Conservation (phyloP, 169 alveolate genomes). For the Babesia caballi region DNA sequence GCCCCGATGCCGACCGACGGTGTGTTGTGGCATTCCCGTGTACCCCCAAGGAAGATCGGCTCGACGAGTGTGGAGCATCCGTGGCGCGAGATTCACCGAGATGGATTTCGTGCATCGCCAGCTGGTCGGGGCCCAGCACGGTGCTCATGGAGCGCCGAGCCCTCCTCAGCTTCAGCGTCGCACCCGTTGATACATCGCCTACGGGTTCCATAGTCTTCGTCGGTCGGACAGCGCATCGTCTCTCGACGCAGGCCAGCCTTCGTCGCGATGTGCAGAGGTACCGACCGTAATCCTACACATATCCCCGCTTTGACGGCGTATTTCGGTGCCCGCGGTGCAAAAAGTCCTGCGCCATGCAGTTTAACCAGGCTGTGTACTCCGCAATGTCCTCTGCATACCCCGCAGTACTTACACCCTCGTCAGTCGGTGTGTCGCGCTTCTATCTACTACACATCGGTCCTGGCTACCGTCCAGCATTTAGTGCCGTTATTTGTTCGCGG, state of each 20-base stretch:
- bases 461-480: background rate
- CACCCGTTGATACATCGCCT: background rate
- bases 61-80: no score
- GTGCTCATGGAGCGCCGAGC: constrained; percentile 12
- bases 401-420: no score
- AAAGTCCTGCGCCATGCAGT: no score
- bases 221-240: background rate
- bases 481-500: background rate
- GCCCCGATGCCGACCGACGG: background rate
- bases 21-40: background rate
- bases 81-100: no score
- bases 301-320: no score
- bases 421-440: no score
- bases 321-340: no score
- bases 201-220: background rate
- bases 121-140: background rate
- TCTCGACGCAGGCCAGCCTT: background rate
- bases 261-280: background rate
- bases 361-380: no score
- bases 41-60: no score
- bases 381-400: no score
- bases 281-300: no score
- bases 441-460: background rate
- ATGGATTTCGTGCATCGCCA: background rate
- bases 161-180: background rate